These are phyloP conservation scores for Aureobasidium pullulans DNA, from an alignment of 2,329 filamentous ascomycete species.

Conservation along the genomic window DNA sequence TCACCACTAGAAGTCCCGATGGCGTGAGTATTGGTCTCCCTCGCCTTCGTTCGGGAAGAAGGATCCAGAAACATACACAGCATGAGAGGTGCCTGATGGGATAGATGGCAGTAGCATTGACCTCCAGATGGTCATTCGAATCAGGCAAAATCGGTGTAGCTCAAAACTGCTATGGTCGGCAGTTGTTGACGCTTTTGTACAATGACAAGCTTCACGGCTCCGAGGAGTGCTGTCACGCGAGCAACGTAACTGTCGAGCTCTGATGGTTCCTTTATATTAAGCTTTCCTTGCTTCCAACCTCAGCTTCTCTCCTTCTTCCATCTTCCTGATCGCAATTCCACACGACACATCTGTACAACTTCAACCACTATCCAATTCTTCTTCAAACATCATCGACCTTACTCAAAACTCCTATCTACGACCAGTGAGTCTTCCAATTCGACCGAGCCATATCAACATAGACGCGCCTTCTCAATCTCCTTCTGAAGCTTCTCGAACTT, in stretches of 20 bases:
- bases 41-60: not conserved
- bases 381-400: not conserved
- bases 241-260: slow-evolving; percentile 9
- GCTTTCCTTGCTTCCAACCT: slow-evolving; percentile 10
- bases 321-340: not conserved
- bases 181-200: not conserved
- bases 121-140: not conserved
- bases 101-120: not conserved
- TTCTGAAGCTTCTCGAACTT: not conserved
- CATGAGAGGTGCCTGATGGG: not conserved
- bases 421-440: not conserved
- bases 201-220: slow-evolving; percentile 3
- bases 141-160: not conserved
- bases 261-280: slow-evolving; percentile 8
- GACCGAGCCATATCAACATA: not conserved
- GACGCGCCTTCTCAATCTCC: not conserved
- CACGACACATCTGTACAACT: not conserved
- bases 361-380: not conserved
- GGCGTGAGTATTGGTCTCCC: not conserved
- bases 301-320: slow-evolving; percentile 7
- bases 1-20: not conserved
- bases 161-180: not conserved
- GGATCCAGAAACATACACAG: not conserved
- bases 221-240: slow-evolving; percentile 11
- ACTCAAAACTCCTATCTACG: not conserved